Percentiles rank a stretch among this genome's conserved stretches.
Evolutionary conservation across 257 asterid species (phyloP).

Genomic region (Anisodus tanguticus): DNA sequence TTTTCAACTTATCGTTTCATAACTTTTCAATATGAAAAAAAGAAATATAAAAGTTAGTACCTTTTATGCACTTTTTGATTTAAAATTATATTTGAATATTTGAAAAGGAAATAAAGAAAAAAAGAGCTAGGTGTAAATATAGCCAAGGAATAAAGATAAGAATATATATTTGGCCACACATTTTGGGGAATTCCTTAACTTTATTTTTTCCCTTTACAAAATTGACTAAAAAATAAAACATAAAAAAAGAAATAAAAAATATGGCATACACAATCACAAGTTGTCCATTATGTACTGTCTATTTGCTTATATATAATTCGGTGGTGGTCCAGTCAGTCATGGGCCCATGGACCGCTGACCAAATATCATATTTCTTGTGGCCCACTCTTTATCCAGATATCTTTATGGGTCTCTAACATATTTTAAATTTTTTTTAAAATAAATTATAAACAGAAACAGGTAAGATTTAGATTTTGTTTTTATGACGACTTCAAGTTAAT

Average conservation of each 20-base stretch:
- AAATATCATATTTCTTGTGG: neutral
- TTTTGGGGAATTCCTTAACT: neutral
- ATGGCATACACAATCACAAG: neutral
- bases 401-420: neutral
- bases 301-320: neutral
- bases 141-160: slow-evolving; percentile 24
- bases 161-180: slow-evolving; percentile 11
- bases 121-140: neutral
- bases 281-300: neutral
- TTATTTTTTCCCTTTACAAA: neutral
- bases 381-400: slow-evolving; percentile 23
- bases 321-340: neutral
- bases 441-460: no score
- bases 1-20: neutral
- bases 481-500: no score
- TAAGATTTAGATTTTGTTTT: no score
- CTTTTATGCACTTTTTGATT: neutral
- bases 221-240: neutral
- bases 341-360: slow-evolving; percentile 9
- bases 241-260: neutral
- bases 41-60: neutral
- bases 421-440: no score
- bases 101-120: neutral
- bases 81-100: neutral
- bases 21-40: neutral